Evolutionary conservation across 2,329 filamentous ascomycete species (phyloP).

Genomic region (Anisogramma anomala): DNA sequence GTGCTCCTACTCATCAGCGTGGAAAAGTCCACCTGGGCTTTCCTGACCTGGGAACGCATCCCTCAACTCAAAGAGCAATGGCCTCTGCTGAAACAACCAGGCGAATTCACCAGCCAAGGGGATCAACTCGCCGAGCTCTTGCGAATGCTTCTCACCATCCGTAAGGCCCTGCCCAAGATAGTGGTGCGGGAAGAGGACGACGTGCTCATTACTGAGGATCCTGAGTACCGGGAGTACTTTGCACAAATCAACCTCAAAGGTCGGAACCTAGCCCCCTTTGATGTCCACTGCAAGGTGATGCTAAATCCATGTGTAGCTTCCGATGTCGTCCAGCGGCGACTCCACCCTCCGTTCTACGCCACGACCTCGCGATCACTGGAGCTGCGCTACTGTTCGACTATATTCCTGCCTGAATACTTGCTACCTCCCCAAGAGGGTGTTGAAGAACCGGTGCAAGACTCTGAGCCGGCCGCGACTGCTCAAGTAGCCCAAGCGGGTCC

Average conservation of each 20-base stretch:
- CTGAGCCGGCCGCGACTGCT: not conserved
- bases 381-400: slow-evolving; percentile 32
- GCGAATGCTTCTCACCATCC: slow-evolving; percentile 50
- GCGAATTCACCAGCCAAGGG: slow-evolving; percentile 46
- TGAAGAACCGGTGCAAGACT: not conserved
- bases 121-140: slow-evolving; percentile 46
- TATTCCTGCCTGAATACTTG: slow-evolving; percentile 24
- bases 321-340: slow-evolving; percentile 35
- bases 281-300: not conserved
- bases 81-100: slow-evolving; percentile 49
- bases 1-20: slow-evolving; percentile 54
- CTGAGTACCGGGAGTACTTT: slow-evolving; percentile 42
- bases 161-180: slow-evolving; percentile 46
- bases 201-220: slow-evolving; percentile 35
- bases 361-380: slow-evolving; percentile 36
- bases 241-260: slow-evolving; percentile 44
- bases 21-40: slow-evolving; percentile 58
- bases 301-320: slow-evolving; percentile 21
- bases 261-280: slow-evolving; percentile 34
- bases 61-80: slow-evolving; percentile 39
- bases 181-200: slow-evolving; percentile 32
- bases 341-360: slow-evolving; percentile 39
- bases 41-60: slow-evolving; percentile 56
- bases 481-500: not conserved
- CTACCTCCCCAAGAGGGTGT: not conserved